Evolutionary conservation across 2,329 filamentous ascomycete genomes (phyloP), one percentile per base, ranked within the genome.

Genomic region (Aspergillus jensenii): DNA sequence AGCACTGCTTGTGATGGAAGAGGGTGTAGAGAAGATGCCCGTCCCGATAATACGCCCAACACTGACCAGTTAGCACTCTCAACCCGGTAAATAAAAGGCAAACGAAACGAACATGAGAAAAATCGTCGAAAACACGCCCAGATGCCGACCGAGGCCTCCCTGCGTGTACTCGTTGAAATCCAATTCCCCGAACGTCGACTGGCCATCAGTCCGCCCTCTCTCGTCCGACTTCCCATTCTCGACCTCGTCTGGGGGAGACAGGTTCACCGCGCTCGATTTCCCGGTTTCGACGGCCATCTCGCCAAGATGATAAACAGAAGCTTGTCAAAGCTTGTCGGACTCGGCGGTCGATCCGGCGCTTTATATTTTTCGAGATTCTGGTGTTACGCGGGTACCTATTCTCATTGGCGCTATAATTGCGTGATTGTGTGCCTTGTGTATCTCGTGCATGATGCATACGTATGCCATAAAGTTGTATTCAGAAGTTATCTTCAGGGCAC

Each of bases 1-100:
- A 2, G 82, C 79, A 1, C 80, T 79, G 7, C 77, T 76, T 58
- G 83, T 83, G 48, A 86, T 82, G n/a, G 82, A 81, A 2, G 80
- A 80, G 1, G 83, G 83, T 1, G 83, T 83, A 0, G 82, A 83
- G 65, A 84, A 86, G 6, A 67, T 66, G 35, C 65, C 66, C 14
- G 44, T 41, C 21, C 25, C 25, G 12, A 46, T 51, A 17, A 14
- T 9, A 19, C 52, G 52, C 6, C 52, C 52, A 15, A 54, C 43
- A 31, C 52, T 54, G 9, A 4, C 15, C 23, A 31, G 27, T 31
- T 31, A 31, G 27, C 3, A 31, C 11, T 6, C 14, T 11, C 25
- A 14, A 25, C 14, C 27, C 17, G 8, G 31, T 37, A n/a, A n/a
- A 21, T 12, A 17, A 8, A 12, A 12, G 3, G 15, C n/a, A 3